Conservation (phyloP, 2,329 filamentous ascomycete genomes). For the Paecilomyces niveus region DNA sequence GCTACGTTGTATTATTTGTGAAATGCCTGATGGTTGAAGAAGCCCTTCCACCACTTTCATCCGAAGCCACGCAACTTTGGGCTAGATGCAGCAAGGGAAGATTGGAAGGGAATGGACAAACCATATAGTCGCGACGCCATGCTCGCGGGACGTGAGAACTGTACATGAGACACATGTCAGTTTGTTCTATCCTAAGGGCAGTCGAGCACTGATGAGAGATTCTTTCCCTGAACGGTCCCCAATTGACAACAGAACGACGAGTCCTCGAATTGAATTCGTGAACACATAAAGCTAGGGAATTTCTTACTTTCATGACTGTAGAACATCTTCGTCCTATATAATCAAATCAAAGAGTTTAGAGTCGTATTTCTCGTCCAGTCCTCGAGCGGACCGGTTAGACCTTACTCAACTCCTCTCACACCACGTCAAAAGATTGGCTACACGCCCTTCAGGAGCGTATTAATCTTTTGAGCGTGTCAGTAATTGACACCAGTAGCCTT, state of each 20-base stretch:
- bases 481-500: neutral
- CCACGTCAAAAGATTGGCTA: neutral
- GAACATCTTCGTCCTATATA: conserved; percentile 58
- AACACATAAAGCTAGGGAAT: neutral
- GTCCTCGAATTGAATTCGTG: neutral
- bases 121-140: conserved; percentile 95
- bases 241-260: no score
- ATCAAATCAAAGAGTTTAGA: neutral
- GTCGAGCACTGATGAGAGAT: neutral
- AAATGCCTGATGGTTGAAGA: neutral
- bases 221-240: neutral
- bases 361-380: neutral
- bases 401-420: neutral
- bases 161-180: conserved; percentile 13
- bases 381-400: neutral
- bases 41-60: neutral
- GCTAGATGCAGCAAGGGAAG: neutral
- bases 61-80: neutral
- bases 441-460: neutral
- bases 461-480: neutral
- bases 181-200: conserved; percentile 1
- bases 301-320: conserved; percentile 86
- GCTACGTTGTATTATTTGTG: neutral
- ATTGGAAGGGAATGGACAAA: conserved; percentile 37
- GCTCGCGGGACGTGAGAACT: conserved; percentile 77